phyloP scores from a whole-genome alignment of 78 protist genomes.

The slime mould (Dictyostelium discoideum) region DNA sequence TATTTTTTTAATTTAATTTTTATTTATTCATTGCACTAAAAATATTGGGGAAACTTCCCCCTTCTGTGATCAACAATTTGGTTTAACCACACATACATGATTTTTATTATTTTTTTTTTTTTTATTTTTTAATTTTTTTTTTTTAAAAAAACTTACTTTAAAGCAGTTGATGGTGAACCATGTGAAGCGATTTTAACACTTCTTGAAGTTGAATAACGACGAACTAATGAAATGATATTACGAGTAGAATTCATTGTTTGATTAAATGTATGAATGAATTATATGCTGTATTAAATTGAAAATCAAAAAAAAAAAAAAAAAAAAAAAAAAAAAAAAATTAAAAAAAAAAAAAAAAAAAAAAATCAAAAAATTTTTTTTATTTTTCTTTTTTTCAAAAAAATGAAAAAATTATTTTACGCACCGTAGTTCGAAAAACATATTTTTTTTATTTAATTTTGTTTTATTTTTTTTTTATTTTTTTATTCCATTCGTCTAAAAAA shows the following conservation, averaged over 20 bases:
- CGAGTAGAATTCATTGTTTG: neutral
- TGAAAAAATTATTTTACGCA: neutral
- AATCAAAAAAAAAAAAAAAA: neutral
- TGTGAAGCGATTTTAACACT: conserved; percentile 14
- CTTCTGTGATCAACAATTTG: too few relatives aligned
- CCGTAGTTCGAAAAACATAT: neutral
- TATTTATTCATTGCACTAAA: too few relatives aligned
- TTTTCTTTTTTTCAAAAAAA: neutral
- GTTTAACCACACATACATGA: too few relatives aligned
- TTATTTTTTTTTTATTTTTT: too few relatives aligned
- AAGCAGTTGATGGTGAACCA: conserved; percentile 45
- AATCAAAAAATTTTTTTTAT: neutral
- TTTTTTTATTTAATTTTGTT: neutral
- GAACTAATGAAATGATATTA: neutral
- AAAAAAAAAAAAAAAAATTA: conserved; percentile 1
- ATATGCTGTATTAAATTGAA: neutral
- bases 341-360: neutral
- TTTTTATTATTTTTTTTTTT: too few relatives aligned
- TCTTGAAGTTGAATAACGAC: conserved; percentile 47
- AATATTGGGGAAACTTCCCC: too few relatives aligned
- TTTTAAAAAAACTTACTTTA: conserved; percentile 32
- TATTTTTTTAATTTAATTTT: too few relatives aligned
- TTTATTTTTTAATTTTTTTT: too few relatives aligned
- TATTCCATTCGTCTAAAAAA: neutral
- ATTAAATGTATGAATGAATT: neutral